Evolutionary conservation across 1,284 basidiomycete genomes (phyloP).

Genomic region (Agroathelia rolfsii): DNA sequence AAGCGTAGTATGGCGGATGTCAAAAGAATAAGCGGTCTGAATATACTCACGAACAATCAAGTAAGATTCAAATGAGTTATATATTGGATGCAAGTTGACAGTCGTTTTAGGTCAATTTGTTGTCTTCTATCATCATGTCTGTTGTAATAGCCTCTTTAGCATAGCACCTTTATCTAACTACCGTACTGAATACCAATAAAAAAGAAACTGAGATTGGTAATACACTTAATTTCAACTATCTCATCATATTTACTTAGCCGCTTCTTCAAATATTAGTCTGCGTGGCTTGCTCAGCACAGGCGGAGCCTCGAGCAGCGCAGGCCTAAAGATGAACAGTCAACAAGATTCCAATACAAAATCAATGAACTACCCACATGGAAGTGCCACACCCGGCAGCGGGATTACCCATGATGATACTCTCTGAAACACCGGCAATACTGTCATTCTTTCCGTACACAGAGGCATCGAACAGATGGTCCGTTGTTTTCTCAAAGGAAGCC

Average conservation of each 20-base stretch:
- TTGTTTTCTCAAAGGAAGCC: constrained; percentile 99
- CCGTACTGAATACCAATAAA: too few relatives aligned
- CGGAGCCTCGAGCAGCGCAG: constrained; percentile 17
- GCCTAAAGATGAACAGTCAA: constrained; percentile 11
- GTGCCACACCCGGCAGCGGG: constrained; percentile 94
- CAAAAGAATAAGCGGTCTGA: constrained; percentile 57
- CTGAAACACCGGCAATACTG: constrained; percentile 91
- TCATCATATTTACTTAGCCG: too few relatives aligned
- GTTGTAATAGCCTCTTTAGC: too few relatives aligned
- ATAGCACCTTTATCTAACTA: too few relatives aligned
- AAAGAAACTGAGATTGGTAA: too few relatives aligned
- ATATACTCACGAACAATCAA: constrained; percentile 77
- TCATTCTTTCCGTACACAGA: constrained; percentile 95
- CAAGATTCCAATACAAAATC: neutral
- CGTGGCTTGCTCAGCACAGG: constrained; percentile 21
- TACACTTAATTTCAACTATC: too few relatives aligned
- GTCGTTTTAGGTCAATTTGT: too few relatives aligned
- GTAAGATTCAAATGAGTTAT: too few relatives aligned
- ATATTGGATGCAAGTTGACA: too few relatives aligned
- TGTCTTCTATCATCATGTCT: too few relatives aligned
- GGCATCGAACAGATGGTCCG: constrained; percentile 97
- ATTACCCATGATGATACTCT: constrained; percentile 99
- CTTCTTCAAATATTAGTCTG: constrained; percentile 20
- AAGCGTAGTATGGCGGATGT: constrained; percentile 22
- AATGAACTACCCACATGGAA: constrained; percentile 60